Conservation (phyloP, 345 rosid species). For the Punica granatum region DNA sequence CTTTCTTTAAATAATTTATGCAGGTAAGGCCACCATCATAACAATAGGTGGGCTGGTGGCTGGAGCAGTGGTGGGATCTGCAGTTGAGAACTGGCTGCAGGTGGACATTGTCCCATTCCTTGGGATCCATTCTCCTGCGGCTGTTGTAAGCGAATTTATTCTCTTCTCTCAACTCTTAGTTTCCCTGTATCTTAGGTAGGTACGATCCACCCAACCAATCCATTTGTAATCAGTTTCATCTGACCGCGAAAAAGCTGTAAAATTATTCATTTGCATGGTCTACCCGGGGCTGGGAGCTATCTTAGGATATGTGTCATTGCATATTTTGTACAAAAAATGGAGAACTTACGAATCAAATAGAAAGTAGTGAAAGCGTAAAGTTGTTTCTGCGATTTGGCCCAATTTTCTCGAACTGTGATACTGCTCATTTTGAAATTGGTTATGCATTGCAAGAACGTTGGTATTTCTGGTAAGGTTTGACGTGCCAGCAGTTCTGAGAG, state of each 20-base stretch:
- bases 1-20: constrained; percentile 1
- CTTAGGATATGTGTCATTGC: not conserved
- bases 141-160: constrained; percentile 76
- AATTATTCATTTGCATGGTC: constrained; percentile 44
- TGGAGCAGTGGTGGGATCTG: constrained; percentile 95
- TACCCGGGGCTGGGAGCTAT: not conserved
- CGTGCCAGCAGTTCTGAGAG: no score
- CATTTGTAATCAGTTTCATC: constrained; percentile 8
- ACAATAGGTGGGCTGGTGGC: constrained; percentile 84
- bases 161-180: constrained; percentile 80
- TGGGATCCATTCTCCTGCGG: constrained; percentile 76
- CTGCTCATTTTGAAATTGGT: no score
- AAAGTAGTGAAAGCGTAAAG: not conserved
- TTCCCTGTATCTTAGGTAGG: constrained; percentile 69
- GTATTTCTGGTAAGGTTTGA: not conserved
- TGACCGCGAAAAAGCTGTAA: constrained; percentile 23
- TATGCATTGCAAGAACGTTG: not conserved
- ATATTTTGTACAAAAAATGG: constrained; percentile 6
- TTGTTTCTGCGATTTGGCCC: not conserved
- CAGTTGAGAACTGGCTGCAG: constrained; percentile 87
- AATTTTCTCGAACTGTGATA: not conserved
- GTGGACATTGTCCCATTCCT: constrained; percentile 90
- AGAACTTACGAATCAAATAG: not conserved
- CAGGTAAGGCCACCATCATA: constrained; percentile 87
- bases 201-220: not conserved